Base-by-base conservation (phyloP, 1,284 basidiomycete genomes). In the Nidula niveotomentosa region DNA sequence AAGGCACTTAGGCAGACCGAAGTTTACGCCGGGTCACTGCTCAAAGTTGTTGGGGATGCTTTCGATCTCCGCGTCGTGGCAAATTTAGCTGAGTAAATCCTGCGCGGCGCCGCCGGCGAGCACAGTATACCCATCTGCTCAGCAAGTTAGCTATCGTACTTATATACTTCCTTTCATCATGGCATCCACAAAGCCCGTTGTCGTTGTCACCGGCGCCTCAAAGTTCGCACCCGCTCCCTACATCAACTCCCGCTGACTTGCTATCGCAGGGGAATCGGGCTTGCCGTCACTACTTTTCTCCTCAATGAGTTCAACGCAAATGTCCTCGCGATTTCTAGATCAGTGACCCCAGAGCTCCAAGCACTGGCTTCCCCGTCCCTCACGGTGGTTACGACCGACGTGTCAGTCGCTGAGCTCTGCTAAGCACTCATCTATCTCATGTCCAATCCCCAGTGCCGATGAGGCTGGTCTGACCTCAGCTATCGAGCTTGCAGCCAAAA, bases 251-350 rank as follows among this genome's bases (percentile, higher is more conserved):
- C 52, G 49, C 53, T 48, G 52, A 54, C 57, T 65, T 47, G 59
- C 54, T 6, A 46, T 39, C 43, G 30, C 63, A 91, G 91, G 76
- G 94, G 94, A 36, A 86, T 96, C 55, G 94, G 94, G 1, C 82
- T 95, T 48, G 90, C 88, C 15, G 79, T 88, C 54, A 81, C 88
- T 39, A 76, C 67, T 15, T 75, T 83, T 46, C 77, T 95, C 23
- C 77, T 94, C 46, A 65, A 77, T 18, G 79, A 78, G 52, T 85
- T 85, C 71, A 70, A 76, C 49, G 78, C 83, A 46, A 80, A 78
- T 51, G 93, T 96, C 51, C 81, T 93, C 57, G 83, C 91, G 0
- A 73, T 96, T 56, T 90, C 91, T 7, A 84, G 94, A 35, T 80
- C 88, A 23, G 71, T 75, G 44, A 79, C 90, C 2, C 73, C 81